These are phyloP conservation scores for Lipomyces sp. DNA, from an alignment of 805 yeast genomes.

Conservation along the genomic window DNA sequence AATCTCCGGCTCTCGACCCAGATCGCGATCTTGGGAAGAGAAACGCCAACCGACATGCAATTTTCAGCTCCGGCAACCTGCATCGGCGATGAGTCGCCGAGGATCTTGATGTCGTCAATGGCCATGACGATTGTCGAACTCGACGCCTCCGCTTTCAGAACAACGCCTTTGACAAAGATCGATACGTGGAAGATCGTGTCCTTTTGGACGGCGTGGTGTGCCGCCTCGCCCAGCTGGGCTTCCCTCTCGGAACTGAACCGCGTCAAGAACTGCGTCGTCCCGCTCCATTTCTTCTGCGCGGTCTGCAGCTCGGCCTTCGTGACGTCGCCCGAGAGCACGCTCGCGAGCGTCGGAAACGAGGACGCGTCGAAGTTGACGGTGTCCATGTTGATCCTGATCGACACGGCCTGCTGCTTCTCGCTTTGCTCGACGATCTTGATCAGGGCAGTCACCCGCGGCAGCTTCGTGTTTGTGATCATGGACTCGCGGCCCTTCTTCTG, in stretches of 20 bases:
- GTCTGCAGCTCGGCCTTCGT: conserved; percentile 15
- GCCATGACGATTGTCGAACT: conserved; percentile 12
- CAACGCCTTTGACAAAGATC: conserved; percentile 10
- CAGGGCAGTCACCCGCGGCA: conserved; percentile 17
- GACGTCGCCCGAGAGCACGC: conserved; percentile 26
- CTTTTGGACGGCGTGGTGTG: neutral
- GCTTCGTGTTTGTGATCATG: conserved; percentile 17
- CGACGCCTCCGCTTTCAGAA: conserved; percentile 13
- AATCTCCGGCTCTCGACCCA: conserved; percentile 9
- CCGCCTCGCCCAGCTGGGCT: neutral
- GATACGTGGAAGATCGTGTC: conserved; percentile 8
- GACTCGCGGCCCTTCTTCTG: conserved; percentile 21
- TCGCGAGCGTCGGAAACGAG: conserved; percentile 25
- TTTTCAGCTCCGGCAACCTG: no score
- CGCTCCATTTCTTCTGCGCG: conserved; percentile 21
- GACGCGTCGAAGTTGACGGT: conserved; percentile 21
- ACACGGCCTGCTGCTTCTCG: neutral
- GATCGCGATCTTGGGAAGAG: conserved; percentile 15
- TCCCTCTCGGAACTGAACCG: neutral
- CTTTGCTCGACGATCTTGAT: conserved; percentile 14
- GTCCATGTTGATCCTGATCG: conserved; percentile 13
- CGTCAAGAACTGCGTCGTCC: conserved; percentile 1
- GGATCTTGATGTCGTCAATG: conserved; percentile 17
- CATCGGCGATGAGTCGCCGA: conserved; percentile 5
- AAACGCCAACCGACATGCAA: conserved; percentile 1